phyloP scores from a whole-genome alignment of 2,329 filamentous ascomycete species.

The Trichoderma aggressivum region DNA sequence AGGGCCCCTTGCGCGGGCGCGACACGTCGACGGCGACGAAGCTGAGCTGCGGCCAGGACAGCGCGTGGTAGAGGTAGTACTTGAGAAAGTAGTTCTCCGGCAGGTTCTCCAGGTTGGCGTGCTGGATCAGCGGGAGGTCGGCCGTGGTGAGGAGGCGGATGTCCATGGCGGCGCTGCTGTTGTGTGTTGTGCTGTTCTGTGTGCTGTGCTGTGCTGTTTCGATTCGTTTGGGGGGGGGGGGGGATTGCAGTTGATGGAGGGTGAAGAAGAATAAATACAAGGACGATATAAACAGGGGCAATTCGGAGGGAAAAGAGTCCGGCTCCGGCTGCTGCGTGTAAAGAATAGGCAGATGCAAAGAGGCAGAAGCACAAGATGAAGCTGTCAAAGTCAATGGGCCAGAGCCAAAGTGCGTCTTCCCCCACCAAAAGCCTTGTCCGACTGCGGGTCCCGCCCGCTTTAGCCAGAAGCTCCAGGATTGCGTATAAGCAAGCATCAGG shows the following conservation, averaged over 20 bases:
- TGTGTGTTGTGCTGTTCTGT: not conserved
- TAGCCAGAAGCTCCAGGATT: not conserved
- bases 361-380: not conserved
- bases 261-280: not conserved
- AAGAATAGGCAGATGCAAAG: not conserved
- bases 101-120: conserved; percentile 97
- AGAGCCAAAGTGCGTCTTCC: not conserved
- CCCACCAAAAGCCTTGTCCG: conserved; percentile 16
- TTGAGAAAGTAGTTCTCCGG: conserved; percentile 99
- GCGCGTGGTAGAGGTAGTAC: conserved; percentile 98
- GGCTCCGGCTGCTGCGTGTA: not conserved
- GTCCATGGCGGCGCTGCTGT: conserved; percentile 61
- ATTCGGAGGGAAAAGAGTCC: not conserved
- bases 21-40: conserved; percentile 94
- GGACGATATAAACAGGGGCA: not conserved
- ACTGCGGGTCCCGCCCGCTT: conserved; percentile 1
- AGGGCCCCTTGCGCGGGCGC: conserved; percentile 69
- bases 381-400: not conserved
- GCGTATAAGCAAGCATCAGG: not conserved
- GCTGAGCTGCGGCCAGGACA: conserved; percentile 96
- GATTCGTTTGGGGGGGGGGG: not conserved
- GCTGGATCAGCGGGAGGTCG: conserved; percentile 89
- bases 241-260: not conserved
- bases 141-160: conserved; percentile 81
- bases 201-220: not conserved